Conservation (phyloP, 2,329 filamentous ascomycete species). For the Amylocarpus encephaloides region DNA sequence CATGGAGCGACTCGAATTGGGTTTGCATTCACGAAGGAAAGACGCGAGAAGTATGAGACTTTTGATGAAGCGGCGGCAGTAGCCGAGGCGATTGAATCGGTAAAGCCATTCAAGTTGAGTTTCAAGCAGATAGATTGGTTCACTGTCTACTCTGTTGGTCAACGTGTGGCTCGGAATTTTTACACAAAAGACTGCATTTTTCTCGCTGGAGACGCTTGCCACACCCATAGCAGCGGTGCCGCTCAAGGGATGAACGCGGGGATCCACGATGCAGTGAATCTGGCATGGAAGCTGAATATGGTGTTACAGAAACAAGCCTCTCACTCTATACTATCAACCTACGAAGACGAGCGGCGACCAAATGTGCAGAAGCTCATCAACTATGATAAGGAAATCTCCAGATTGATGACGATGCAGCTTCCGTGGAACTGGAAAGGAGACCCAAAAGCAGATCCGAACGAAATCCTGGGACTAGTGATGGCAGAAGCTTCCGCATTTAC, state of each 20-base stretch:
- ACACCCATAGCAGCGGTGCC: conserved; percentile 56
- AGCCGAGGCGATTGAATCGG: conserved; percentile 39
- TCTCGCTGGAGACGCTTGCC: conserved; percentile 49
- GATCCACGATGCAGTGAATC: conserved; percentile 55
- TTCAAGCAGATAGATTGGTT: conserved; percentile 47
- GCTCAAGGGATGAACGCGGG: conserved; percentile 54
- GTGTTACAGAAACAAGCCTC: conserved; percentile 41
- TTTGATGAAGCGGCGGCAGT: conserved; percentile 47
- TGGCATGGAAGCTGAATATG: conserved; percentile 53
- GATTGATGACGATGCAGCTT: conserved; percentile 36
- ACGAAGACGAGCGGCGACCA: conserved; percentile 44
- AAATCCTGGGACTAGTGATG: conserved; percentile 49
- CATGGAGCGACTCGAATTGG: conserved; percentile 48
- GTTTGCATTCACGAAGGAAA: conserved; percentile 42
- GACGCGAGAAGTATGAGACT: conserved; percentile 33
- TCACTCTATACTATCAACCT: conserved; percentile 43
- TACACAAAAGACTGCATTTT: conserved; percentile 50
- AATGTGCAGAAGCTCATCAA: conserved; percentile 35
- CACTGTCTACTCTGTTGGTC: conserved; percentile 51
- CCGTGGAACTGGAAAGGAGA: conserved; percentile 38
- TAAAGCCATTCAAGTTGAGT: conserved; percentile 37
- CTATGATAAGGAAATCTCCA: conserved; percentile 37
- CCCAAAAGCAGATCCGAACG: conserved; percentile 35
- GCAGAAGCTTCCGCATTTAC: conserved; percentile 54
- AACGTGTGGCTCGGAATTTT: conserved; percentile 53